Evolutionary conservation across 1,284 basidiomycete genomes (phyloP), one percentile per base, ranked within the genome.

Genomic region (Singerocomus rubriflavus): DNA sequence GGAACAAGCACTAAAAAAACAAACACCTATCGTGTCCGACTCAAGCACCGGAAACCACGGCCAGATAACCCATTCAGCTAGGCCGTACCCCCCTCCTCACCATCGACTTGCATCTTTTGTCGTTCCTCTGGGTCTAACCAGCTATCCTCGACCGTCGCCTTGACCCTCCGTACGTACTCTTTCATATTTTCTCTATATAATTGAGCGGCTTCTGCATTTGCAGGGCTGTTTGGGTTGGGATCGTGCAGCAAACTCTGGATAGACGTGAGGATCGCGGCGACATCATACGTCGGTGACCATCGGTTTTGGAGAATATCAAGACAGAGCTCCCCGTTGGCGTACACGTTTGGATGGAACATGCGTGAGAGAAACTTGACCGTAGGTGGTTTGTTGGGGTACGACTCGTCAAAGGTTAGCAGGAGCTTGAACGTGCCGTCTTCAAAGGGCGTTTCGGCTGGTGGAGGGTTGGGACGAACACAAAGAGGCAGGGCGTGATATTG

Each of bases 261-360:
- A 57, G 87, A 91, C 2, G 96, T 99, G 58, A 99, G 78, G 69
- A 98, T 98, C 16, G 96, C 96, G 8, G 95, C 94, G 39, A 99
- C 96, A 66, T 99, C 96, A 71, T 99, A 99, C 1, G 96, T 98
- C 6, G 96, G 96, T 29, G 86, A 91, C 96, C 96, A 99, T 27
- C 96, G 80, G 67, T 99, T 99, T 75, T 99, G 96, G 32, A 99
- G 78, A 63, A 98, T 99, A 71, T 98, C 96, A 42, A 99, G 80
- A 71, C 96, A 99, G 46, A 99, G 85, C 68, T 98, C 96, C 55
- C 96, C 96, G 62, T 98, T 98, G 46, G 91, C 91, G 71, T 98
- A 99, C 13, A 99, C 95, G 73, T 98, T 99, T 0, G 96, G 96
- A 68, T 99, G 96, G 75, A 98, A 98, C 95, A 98, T 98, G 57